These are phyloP conservation scores for Gnaphalium uliginosum DNA, from an alignment of 129 eudicot genomes.

Conservation along the genomic window DNA sequence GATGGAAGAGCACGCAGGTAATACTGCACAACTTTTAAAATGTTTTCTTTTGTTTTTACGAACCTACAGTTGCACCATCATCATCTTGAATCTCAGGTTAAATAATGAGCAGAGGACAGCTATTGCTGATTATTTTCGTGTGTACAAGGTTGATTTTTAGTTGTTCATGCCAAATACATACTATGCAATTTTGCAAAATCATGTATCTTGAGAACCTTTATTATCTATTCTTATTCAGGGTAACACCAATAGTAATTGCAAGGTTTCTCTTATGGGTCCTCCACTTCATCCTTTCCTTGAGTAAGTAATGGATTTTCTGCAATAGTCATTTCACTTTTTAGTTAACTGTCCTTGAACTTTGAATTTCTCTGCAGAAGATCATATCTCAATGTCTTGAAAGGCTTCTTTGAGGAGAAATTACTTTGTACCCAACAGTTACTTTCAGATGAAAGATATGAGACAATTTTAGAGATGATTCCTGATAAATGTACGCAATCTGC, in stretches of 20 bases:
- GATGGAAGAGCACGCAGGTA: slow-evolving; percentile 97
- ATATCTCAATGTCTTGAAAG: slow-evolving; percentile 58
- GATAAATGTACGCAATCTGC: slow-evolving; percentile 62
- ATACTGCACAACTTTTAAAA: slow-evolving; percentile 23
- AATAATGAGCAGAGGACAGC: slow-evolving; percentile 87
- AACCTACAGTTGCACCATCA: slow-evolving; percentile 4
- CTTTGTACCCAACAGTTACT: slow-evolving; percentile 71
- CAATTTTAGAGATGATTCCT: slow-evolving; percentile 80
- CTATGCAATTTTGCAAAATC: not conserved
- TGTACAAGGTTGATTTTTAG: slow-evolving; percentile 62
- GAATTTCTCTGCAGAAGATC: slow-evolving; percentile 72
- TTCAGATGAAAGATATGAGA: slow-evolving; percentile 77
- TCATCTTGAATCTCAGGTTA: slow-evolving; percentile 45
- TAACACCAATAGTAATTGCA: slow-evolving; percentile 61
- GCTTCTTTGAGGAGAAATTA: slow-evolving; percentile 64
- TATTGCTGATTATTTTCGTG: slow-evolving; percentile 82
- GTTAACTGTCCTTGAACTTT: not conserved
- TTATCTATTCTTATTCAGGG: slow-evolving; percentile 47
- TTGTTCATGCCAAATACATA: not conserved
- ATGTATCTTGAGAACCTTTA: slow-evolving; percentile 1
- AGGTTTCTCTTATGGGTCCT: slow-evolving; percentile 58
- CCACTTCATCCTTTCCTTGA: slow-evolving; percentile 71
- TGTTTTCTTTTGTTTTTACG: not conserved
- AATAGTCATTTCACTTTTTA: slow-evolving; percentile 39
- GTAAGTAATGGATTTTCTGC: slow-evolving; percentile 40